These are phyloP conservation scores for Catenaria anguillulae DNA, from an alignment of 371 early-diverging fungal species.

Conservation along the genomic window DNA sequence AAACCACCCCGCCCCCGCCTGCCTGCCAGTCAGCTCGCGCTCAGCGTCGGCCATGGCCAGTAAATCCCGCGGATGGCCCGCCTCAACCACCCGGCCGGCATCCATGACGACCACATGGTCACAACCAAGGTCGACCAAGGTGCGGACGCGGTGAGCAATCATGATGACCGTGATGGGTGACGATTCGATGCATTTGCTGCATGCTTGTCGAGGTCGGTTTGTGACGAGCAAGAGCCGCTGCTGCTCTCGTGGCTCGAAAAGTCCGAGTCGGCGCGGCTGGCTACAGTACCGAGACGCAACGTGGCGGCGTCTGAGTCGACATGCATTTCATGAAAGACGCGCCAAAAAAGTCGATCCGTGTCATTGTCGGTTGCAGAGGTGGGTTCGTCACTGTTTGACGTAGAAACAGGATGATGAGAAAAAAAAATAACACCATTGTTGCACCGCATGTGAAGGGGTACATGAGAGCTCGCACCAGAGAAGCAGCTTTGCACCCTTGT, in stretches of 20 bases:
- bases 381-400: not conserved
- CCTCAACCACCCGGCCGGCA: not conserved
- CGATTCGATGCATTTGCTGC: no score
- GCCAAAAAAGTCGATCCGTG: not conserved
- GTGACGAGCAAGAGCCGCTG: constrained; percentile 2
- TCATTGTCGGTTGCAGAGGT: not conserved
- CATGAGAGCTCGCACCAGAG: not conserved
- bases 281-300: no score
- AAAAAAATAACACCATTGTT: not conserved
- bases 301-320: no score
- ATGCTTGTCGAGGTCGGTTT: not conserved
- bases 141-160: constrained; percentile 5
- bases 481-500: not conserved
- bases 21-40: no score
- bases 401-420: no score
- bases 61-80: not conserved
- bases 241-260: no score
- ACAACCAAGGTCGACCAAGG: constrained; percentile 24
- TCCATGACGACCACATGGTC: constrained; percentile 23
- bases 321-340: not conserved
- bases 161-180: not conserved
- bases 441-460: no score
- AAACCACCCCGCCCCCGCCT: not conserved
- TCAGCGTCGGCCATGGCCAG: not conserved
- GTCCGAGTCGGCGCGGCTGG: no score